Evolutionary conservation across 345 rosid genomes (phyloP), one percentile per base, ranked within the genome.

Genomic region (Anastatica hierochuntica): DNA sequence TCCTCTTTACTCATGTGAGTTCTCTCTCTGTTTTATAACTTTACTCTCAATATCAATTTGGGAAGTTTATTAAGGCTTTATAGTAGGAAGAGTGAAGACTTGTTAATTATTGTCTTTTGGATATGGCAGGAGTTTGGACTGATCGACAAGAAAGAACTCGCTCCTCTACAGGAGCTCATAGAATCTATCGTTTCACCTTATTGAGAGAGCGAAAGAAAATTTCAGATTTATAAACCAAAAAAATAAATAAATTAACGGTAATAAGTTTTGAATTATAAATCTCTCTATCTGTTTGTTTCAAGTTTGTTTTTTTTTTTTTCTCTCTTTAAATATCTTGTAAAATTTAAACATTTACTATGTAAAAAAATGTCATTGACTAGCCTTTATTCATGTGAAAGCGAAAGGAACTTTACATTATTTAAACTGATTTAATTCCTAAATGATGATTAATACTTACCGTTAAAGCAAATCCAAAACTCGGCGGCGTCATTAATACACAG

Each of bases 101-200:
- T n/a, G n/a, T n/a, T n/a, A n/a, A n/a, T n/a, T n/a, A n/a, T n/a
- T n/a, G n/a, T n/a, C n/a, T n/a, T n/a, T n/a, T 63, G 58, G 18
- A 31, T 26, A 37, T 30, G 16, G 69, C 84, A 92, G 99, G 97
- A 92, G 68, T 92, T 92, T 64, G 90, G 85, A 58, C 76, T 92
- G 49, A 81, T 92, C 8, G 99, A 92, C 75, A 92, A 83, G 86
- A 85, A 83, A 77, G 99, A 92, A 75, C 94, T 92, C 2, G 99
- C 89, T 1, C 99, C 99, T 9, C 85, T 92, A 30, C 97, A 92
- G 43, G 99, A 92, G 56, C 94, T 92, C 61, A 75, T 92, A 63
- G 97, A 92, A 15, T 85, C 99, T 58, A 85, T 90, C 41, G 67
- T 79, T 34, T 75, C 78, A 49, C 94, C 98, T 23, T 85, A 88